phyloP scores from a whole-genome alignment of 2,329 filamentous ascomycete genomes.

The Paecilomyces variotii region DNA sequence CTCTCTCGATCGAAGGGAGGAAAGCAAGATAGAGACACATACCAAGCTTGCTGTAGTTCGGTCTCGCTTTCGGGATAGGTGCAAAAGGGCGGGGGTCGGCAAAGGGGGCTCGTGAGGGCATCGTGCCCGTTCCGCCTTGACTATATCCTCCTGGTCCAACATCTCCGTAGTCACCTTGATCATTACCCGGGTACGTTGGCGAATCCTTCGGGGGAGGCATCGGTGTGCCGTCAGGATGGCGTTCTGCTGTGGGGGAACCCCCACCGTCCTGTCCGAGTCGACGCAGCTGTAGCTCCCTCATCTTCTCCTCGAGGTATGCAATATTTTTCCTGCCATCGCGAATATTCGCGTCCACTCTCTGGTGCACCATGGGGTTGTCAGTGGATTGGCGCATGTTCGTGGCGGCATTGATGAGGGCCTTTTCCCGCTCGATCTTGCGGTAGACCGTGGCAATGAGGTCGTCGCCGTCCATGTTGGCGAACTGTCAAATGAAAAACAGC shows the following conservation, averaged over 20 bases:
- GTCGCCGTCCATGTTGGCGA: conserved; percentile 50
- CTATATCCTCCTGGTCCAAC: conserved; percentile 46
- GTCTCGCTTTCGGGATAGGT: conserved; percentile 62
- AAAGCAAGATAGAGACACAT: conserved; percentile 25
- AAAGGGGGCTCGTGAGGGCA: conserved; percentile 75
- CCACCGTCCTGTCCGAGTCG: conserved; percentile 50
- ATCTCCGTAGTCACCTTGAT: conserved; percentile 58
- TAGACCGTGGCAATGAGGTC: conserved; percentile 69
- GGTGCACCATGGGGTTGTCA: conserved; percentile 84
- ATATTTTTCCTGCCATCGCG: conserved; percentile 89
- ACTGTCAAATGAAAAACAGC: conserved; percentile 5
- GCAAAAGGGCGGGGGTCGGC: conserved; percentile 62
- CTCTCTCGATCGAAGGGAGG: not conserved
- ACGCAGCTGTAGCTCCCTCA: conserved; percentile 80
- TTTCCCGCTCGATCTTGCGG: conserved; percentile 97
- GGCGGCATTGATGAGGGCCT: conserved; percentile 86
- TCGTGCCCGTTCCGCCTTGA: conserved; percentile 59
- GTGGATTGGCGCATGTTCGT: conserved; percentile 94
- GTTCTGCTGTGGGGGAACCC: conserved; percentile 37
- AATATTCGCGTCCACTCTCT: conserved; percentile 86
- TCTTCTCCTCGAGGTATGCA: conserved; percentile 88
- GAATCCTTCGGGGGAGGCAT: conserved; percentile 67
- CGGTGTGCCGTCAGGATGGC: conserved; percentile 45
- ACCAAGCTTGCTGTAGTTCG: conserved; percentile 97
- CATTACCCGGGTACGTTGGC: conserved; percentile 43